These are phyloP conservation scores for Cymbopogon citratus DNA, from an alignment of 176 grass and related monocot genomes.

Conservation along the genomic window DNA sequence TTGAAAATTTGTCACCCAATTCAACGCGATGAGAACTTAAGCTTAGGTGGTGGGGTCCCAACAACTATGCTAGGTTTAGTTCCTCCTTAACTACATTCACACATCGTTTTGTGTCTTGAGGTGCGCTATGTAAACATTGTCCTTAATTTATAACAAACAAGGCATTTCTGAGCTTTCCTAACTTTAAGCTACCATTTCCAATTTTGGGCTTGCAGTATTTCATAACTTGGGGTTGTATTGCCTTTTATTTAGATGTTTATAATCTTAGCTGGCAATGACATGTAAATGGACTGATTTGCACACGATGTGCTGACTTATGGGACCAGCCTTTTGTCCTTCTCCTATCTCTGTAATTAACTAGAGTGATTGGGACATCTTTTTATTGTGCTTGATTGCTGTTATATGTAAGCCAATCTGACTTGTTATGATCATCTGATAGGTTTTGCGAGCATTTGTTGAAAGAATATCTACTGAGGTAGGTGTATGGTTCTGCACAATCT, in stretches of 20 bases:
- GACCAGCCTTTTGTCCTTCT: not conserved
- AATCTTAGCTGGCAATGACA: not conserved
- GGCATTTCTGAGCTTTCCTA: not conserved
- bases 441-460: slow-evolving; percentile 28
- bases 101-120: not conserved
- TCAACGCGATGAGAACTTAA: too few species aligned
- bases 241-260: not conserved
- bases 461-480: slow-evolving; percentile 27
- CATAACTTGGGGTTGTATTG: not conserved
- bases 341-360: not conserved
- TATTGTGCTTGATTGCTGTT: not conserved
- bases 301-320: not conserved
- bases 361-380: not conserved
- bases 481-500: not conserved
- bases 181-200: slow-evolving; percentile 13
- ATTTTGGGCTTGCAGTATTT: not conserved
- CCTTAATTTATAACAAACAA: not conserved
- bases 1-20: too few species aligned
- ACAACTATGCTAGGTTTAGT: not conserved
- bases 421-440: slow-evolving; percentile 26
- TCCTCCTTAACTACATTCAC: not conserved
- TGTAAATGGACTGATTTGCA: not conserved
- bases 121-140: not conserved
- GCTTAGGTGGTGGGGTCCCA: too few species aligned
- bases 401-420: slow-evolving; percentile 10